Evolutionary conservation across 1,284 basidiomycete species (phyloP).

Genomic region (Microbotryomycetes sp.): DNA sequence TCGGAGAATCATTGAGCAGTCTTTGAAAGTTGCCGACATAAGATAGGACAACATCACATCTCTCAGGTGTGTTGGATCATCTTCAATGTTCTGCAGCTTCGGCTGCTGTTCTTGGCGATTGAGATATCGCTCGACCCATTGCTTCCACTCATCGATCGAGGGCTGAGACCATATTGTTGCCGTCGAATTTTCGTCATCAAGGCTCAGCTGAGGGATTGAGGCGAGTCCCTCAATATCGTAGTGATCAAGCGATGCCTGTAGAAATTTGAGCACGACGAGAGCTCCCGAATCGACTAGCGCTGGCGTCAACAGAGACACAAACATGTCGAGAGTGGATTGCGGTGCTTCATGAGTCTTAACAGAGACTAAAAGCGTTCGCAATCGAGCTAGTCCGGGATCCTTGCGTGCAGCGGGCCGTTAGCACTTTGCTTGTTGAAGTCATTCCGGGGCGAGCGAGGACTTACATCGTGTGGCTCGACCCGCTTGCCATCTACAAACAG

Average conservation of each 20-base stretch:
- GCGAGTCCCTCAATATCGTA: background rate
- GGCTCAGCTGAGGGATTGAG: background rate
- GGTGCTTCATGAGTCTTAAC: background rate
- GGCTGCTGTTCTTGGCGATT: too few species aligned
- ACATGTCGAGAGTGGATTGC: background rate
- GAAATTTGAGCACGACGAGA: background rate
- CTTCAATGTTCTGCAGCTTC: too few species aligned
- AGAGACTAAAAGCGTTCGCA: background rate
- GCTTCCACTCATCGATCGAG: background rate
- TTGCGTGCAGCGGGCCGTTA: too few species aligned
- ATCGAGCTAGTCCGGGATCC: background rate
- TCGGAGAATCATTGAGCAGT: conserved; percentile 78
- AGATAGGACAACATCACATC: conserved; percentile 63
- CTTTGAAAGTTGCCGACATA: conserved; percentile 90
- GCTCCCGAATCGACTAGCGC: background rate
- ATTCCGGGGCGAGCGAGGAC: too few species aligned
- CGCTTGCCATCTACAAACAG: conserved; percentile 62
- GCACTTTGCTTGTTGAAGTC: too few species aligned
- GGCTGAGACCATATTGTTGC: background rate
- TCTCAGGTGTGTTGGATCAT: too few species aligned
- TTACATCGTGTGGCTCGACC: conserved; percentile 57
- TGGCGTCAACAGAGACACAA: background rate
- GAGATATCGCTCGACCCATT: background rate
- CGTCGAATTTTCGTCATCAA: background rate
- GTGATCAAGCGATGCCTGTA: background rate